phyloP scores from a whole-genome alignment of 768 basidiomycete species.

The Hortiboletus campestris region DNA sequence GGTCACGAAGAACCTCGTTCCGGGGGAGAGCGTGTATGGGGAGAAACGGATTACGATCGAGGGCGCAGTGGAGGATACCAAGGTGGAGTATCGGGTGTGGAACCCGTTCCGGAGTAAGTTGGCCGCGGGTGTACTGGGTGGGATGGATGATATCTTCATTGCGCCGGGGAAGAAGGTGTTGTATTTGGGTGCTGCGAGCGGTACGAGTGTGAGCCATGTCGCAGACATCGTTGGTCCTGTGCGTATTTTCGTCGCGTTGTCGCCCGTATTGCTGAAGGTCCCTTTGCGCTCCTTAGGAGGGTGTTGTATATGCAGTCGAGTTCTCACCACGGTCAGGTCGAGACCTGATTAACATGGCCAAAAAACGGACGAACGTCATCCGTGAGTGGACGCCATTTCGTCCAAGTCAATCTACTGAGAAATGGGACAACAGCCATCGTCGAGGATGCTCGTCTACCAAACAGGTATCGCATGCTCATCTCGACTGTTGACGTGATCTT shows the following conservation, averaged over 20 bases:
- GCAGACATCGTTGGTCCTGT: constrained; percentile 98
- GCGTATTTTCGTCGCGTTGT: constrained; percentile 28
- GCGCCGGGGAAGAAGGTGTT: constrained; percentile 93
- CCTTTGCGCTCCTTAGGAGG: constrained; percentile 57
- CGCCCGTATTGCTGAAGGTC: constrained; percentile 1
- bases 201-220: constrained; percentile 97
- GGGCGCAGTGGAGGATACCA: constrained; percentile 68
- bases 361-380: constrained; percentile 98
- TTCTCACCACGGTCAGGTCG: constrained; percentile 96
- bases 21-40: constrained; percentile 97
- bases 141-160: constrained; percentile 91
- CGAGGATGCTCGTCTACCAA: constrained; percentile 95
- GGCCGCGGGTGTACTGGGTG: constrained; percentile 94
- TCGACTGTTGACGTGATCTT: constrained; percentile 97
- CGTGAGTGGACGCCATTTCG: constrained; percentile 52
- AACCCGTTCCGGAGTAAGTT: constrained; percentile 98
- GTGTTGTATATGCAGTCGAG: constrained; percentile 97
- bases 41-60: constrained; percentile 96
- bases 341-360: constrained; percentile 98
- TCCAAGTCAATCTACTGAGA: constrained; percentile 1
- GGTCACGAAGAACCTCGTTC: constrained; percentile 97
- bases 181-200: constrained; percentile 96
- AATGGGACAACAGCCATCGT: constrained; percentile 67
- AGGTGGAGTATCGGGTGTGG: constrained; percentile 98
- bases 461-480: constrained; percentile 96